A percentile compares a stretch with the other conserved stretches of the same genome.
Conservation (phyloP, 192 early-diverging fungal genomes). For the Dispira parvispora region DNA sequence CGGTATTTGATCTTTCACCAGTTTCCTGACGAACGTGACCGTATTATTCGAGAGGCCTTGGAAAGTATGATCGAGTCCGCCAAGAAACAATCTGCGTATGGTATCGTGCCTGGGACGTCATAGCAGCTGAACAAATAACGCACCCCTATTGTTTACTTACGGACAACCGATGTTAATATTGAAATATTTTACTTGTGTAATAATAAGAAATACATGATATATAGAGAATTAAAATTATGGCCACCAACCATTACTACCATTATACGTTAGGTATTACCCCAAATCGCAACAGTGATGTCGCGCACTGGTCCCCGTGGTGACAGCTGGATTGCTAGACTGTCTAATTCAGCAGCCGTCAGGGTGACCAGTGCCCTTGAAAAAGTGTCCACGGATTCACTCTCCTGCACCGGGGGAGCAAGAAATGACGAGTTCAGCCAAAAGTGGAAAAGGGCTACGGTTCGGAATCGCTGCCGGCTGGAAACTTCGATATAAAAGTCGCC, state of each 20-base stretch:
- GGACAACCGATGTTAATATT: no score
- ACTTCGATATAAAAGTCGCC: constrained; percentile 4
- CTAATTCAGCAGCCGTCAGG: not conserved
- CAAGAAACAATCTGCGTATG: not conserved
- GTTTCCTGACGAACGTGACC: constrained; percentile 1
- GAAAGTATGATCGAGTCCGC: constrained; percentile 2
- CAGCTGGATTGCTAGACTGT: not conserved
- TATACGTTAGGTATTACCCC: not conserved
- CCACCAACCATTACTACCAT: not conserved
- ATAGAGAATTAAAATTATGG: not conserved
- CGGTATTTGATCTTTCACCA: constrained; percentile 5
- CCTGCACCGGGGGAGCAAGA: not conserved
- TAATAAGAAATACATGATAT: no score
- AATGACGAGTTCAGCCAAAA: constrained; percentile 31
- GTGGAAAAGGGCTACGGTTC: constrained; percentile 13
- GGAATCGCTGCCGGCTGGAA: no score
- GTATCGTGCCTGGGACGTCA: no score
- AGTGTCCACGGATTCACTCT: no score
- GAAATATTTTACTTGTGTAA: no score
- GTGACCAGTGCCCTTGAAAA: not conserved
- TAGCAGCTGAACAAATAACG: no score
- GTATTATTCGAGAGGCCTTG: not conserved
- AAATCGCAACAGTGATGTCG: no score
- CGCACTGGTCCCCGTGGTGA: not conserved
- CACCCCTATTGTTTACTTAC: no score